These are phyloP conservation scores for Sarocladium brachiariae DNA, from an alignment of 2,329 filamentous ascomycete genomes.

Conservation along the genomic window DNA sequence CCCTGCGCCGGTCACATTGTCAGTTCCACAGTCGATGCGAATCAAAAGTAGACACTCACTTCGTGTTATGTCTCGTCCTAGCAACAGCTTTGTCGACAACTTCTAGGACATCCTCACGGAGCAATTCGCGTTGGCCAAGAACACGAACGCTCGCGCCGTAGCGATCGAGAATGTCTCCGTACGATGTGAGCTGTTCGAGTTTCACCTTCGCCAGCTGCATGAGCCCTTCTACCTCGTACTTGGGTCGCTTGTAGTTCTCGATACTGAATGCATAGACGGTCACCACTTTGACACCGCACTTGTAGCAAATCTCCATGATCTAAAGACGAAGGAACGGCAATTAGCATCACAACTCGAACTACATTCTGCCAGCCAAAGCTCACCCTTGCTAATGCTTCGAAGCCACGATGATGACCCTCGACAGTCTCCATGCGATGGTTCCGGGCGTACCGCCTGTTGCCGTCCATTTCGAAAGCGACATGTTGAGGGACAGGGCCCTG, in stretches of 20 bases:
- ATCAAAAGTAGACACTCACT: constrained; percentile 38
- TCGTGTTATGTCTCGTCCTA: constrained; percentile 79
- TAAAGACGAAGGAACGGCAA: constrained; percentile 23
- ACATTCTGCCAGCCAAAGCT: constrained; percentile 20
- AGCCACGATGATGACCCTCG: constrained; percentile 91
- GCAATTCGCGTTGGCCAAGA: constrained; percentile 74
- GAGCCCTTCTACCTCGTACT: constrained; percentile 91
- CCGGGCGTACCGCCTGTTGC: constrained; percentile 87
- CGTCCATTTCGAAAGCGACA: constrained; percentile 99
- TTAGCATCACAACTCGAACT: not conserved
- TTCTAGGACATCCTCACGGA: constrained; percentile 80
- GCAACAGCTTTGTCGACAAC: constrained; percentile 82
- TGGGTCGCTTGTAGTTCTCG: constrained; percentile 96
- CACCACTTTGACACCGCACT: constrained; percentile 90
- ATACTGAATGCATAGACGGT: constrained; percentile 99
- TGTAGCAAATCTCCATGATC: constrained; percentile 98
- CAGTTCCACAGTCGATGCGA: constrained; percentile 10
- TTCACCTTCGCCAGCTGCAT: constrained; percentile 99
- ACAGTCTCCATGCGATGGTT: constrained; percentile 91
- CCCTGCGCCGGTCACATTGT: constrained; percentile 26
- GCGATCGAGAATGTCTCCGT: constrained; percentile 85
- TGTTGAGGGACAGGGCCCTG: constrained; percentile 91
- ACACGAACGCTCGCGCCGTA: constrained; percentile 86
- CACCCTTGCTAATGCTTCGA: constrained; percentile 86
- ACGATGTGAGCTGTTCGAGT: constrained; percentile 81